Evolutionary conservation across 129 eudicot genomes (phyloP).

Genomic region (Lactuca saligna): DNA sequence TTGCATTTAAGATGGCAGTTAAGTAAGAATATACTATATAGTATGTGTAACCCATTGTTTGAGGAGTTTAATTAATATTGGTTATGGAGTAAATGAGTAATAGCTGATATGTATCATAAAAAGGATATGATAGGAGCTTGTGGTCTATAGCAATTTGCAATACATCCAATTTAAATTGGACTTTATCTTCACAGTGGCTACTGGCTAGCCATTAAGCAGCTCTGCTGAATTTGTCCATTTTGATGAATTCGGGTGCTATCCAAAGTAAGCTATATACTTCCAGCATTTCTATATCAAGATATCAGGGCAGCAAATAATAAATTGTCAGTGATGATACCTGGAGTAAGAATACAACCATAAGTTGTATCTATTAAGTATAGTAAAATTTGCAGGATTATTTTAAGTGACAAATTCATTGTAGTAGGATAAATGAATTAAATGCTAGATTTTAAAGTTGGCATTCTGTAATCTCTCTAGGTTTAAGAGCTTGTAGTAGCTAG

Average conservation of each 20-base stretch:
- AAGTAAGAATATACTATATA: not conserved
- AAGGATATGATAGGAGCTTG: not conserved
- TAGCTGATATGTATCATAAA: no score
- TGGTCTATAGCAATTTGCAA: not conserved
- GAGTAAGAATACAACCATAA: not conserved
- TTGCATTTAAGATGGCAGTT: conserved; percentile 11
- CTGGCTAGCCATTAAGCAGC: not conserved
- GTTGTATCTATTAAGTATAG: conserved; percentile 5
- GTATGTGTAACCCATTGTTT: not conserved
- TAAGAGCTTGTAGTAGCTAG: conserved; percentile 8
- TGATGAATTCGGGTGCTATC: not conserved
- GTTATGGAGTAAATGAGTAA: no score
- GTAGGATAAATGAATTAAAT: conserved; percentile 3
- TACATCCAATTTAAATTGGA: conserved; percentile 4
- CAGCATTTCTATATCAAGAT: not conserved
- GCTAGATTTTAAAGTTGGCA: conserved; percentile 4
- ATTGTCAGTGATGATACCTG: conserved; percentile 1
- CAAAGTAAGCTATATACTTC: not conserved
- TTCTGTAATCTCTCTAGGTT: conserved; percentile 7
- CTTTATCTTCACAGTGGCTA: conserved; percentile 3
- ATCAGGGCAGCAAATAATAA: not conserved
- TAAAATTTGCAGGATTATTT: conserved; percentile 7
- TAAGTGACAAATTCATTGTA: conserved; percentile 4
- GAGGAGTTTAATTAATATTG: not conserved
- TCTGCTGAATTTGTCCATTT: not conserved